Conservation (phyloP, 345 rosid genomes). For the Durio zibethinus region DNA sequence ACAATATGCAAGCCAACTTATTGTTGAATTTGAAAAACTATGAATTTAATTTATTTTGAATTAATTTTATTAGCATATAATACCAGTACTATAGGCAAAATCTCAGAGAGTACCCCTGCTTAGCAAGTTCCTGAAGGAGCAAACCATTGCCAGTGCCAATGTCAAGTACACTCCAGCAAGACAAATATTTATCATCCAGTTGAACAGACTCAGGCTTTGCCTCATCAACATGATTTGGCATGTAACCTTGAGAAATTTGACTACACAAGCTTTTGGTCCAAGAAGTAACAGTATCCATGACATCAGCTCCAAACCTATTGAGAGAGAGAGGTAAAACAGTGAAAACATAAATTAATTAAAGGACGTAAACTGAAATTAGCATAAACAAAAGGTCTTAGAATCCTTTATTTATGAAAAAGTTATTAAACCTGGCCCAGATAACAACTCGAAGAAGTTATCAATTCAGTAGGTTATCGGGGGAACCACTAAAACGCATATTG, state of each 20-base stretch:
- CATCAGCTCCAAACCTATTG: constrained; percentile 88
- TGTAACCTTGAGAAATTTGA: constrained; percentile 49
- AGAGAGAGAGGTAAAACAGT: constrained; percentile 12
- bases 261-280: constrained; percentile 84
- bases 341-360: neutral
- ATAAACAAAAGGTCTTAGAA: neutral
- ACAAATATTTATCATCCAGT: constrained; percentile 53
- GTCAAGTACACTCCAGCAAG: constrained; percentile 90
- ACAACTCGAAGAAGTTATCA: neutral
- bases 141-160: constrained; percentile 97
- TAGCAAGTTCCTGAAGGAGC: constrained; percentile 93
- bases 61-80: constrained; percentile 9
- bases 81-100: constrained; percentile 36
- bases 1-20: neutral
- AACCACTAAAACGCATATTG: neutral
- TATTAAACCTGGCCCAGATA: neutral
- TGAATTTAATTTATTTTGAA: neutral
- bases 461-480: neutral
- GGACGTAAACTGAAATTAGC: neutral
- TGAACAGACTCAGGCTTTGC: constrained; percentile 42
- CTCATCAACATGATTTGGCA: constrained; percentile 41
- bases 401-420: neutral
- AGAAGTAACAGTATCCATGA: constrained; percentile 81
- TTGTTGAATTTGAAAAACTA: neutral
- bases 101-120: constrained; percentile 70